Evolutionary conservation across 1,284 basidiomycete species (phyloP).

Genomic region (Malassezia nana): DNA sequence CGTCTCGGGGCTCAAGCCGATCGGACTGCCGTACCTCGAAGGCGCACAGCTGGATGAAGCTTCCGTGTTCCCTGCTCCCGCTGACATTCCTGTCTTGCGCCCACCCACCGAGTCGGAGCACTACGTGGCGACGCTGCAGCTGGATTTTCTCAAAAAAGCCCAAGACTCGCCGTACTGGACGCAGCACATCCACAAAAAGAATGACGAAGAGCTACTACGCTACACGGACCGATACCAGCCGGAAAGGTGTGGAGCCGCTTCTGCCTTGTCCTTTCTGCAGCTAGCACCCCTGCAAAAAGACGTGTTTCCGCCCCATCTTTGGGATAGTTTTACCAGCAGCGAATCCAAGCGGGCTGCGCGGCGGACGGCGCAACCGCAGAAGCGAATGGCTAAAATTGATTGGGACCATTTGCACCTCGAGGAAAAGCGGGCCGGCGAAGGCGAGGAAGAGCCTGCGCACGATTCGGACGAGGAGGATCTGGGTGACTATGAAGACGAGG

Average conservation of each 20-base stretch:
- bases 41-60: conserved; percentile 6
- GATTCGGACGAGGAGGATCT: conserved; percentile 39
- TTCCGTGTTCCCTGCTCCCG: background rate
- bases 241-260: conserved; percentile 13
- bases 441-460: conserved; percentile 28
- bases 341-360: conserved; percentile 25
- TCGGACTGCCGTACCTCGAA: conserved; percentile 7
- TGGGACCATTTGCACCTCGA: conserved; percentile 37
- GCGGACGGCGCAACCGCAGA: background rate
- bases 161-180: conserved; percentile 16
- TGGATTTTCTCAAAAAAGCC: conserved; percentile 4
- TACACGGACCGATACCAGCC: conserved; percentile 40
- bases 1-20: conserved; percentile 1
- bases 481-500: conserved; percentile 45
- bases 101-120: conserved; percentile 7
- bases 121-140: conserved; percentile 2
- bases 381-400: conserved; percentile 23
- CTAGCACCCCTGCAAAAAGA: conserved; percentile 32
- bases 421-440: conserved; percentile 23
- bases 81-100: conserved; percentile 1
- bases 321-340: conserved; percentile 39
- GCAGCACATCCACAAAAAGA: background rate
- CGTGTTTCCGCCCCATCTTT: conserved; percentile 39
- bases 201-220: conserved; percentile 22
- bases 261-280: conserved; percentile 12